Base-by-base conservation (phyloP, 768 basidiomycete genomes). In the Lepiota venenata region DNA sequence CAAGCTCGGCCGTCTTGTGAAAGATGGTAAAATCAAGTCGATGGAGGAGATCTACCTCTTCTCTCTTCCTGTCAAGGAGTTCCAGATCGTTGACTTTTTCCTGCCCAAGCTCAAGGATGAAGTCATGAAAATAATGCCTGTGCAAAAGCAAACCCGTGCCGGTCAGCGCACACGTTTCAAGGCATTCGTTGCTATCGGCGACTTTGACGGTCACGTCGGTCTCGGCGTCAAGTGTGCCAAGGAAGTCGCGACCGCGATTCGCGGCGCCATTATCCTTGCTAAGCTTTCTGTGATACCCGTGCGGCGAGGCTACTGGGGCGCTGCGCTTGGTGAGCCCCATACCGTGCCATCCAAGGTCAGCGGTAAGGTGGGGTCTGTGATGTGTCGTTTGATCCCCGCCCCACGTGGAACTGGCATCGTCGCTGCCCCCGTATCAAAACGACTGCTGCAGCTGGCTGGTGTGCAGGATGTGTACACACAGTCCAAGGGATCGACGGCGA, bases 31-130 rank as follows among this genome's bases (percentile, higher is more conserved):
- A 79, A 98, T 99, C 80, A 98, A 96, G 77, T 97, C 94, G 45
- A 95, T 99, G 84, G 97, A 99, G 72, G 97, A 99, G 71, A 98
- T 98, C 75, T 99, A 98, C 78, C 94, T 99, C 69, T 99, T 98
- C 87, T 99, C 97, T 22, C 89, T 99, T 60, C 95, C 96, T 57
- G 91, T 99, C 75, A 99, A 98, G 78, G 97, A 99, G 77, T 98
- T 77, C 82, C 97, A 99, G 76, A 97, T 99, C 74, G 89, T 99
- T 81, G 97, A 99, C 80, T 86, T 88, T 72, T 98, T 99, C 92
- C 84, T 98, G 45, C 97, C 97, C 64, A 91, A 92, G 71, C 90
- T 99, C 77, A 99, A 99, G 83, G 97, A 95, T 64, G 94, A 97
- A 73, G 97, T 99, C 61, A 99, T 99, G 97, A 96, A 95, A 74